Base-by-base conservation (phyloP, 177 flowering plant genomes). In the Telopea speciosissima region DNA sequence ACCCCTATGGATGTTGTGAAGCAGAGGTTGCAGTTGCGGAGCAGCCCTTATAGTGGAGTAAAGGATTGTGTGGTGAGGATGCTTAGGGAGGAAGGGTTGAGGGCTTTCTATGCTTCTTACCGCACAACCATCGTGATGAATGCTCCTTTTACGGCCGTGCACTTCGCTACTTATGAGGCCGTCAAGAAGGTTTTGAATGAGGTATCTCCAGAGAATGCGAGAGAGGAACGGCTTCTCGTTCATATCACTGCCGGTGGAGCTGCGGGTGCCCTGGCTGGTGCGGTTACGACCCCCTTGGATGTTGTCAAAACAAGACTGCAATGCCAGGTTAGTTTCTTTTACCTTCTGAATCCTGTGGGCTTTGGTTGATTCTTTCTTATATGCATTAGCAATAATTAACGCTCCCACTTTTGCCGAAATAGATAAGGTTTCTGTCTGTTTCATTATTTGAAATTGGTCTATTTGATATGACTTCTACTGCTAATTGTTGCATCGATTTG, bases 1-100 rank as follows among this genome's bases (percentile, higher is more conserved):
- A 92, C 96, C 23, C 97, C 97, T 0, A 89, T 92, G 97, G 97
- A 92, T 77, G 73, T 89, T 87, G 97, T 92, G 80, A 92, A 92
- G 82, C 97, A 92, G 86, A 79, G 97, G 63, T 65, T 92, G 79
- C 97, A 92, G 69, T 68, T 92, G 78, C 79, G 82, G 12, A 78
- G 83, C 54, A 79, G 84, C 69, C 84, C 86, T 6, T 92, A 92
- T 42, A 79, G 66, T 25, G 94, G 96, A 17, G 87, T 92, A 10
- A 59, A 64, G 83, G 93, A 90, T 69, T 90, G 97, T 67, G 80
- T 84, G 17, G 80, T 59, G 79, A 84, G 74, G 74, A 88, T 92
- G 3, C 62, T 87, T 72, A 81, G 79, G 66, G 94, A 92, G 36
- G 97, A 92, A 45, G 97, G 97, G 1, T 23, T 87, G 54, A 68